Conservation (phyloP, 768 basidiomycete species). For the Mycena amicta region DNA sequence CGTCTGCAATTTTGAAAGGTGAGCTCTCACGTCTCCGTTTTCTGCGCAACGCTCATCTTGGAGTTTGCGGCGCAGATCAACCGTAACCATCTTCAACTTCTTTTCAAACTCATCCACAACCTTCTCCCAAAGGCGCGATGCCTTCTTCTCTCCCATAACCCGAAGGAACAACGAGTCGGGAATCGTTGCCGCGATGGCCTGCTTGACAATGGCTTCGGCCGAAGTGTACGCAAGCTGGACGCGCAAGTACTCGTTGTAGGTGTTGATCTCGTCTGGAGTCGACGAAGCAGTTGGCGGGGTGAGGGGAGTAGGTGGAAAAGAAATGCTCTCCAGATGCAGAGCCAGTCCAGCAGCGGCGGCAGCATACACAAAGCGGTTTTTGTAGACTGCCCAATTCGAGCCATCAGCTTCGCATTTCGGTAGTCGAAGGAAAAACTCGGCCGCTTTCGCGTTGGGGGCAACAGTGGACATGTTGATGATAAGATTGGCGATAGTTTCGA, state of each 20-base stretch:
- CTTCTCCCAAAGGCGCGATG: conserved; percentile 24
- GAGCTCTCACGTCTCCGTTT: conserved; percentile 24
- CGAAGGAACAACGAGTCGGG: conserved; percentile 26
- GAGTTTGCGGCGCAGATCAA: conserved; percentile 26
- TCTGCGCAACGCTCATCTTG: conserved; percentile 28
- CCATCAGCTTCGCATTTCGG: conserved; percentile 24
- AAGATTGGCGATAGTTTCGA: neutral
- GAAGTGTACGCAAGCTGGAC: conserved; percentile 4
- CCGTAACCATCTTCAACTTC: conserved; percentile 24
- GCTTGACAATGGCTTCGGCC: conserved; percentile 24
- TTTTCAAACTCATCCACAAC: conserved; percentile 23
- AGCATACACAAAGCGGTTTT: conserved; percentile 16
- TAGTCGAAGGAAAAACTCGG: conserved; percentile 10
- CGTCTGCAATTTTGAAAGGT: conserved; percentile 20
- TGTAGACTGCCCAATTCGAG: conserved; percentile 24
- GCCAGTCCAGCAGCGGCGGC: conserved; percentile 12
- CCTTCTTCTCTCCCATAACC: conserved; percentile 4
- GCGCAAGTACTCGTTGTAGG: conserved; percentile 10
- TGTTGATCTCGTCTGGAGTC: neutral
- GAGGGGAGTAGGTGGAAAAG: neutral
- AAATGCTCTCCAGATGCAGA: neutral
- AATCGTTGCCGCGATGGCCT: conserved; percentile 25
- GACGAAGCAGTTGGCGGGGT: neutral
- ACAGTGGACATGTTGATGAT: conserved; percentile 1
- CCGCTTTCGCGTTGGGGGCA: neutral